Conservation (phyloP, 2,329 filamentous ascomycete species). For the Colletotrichum liaoningense region DNA sequence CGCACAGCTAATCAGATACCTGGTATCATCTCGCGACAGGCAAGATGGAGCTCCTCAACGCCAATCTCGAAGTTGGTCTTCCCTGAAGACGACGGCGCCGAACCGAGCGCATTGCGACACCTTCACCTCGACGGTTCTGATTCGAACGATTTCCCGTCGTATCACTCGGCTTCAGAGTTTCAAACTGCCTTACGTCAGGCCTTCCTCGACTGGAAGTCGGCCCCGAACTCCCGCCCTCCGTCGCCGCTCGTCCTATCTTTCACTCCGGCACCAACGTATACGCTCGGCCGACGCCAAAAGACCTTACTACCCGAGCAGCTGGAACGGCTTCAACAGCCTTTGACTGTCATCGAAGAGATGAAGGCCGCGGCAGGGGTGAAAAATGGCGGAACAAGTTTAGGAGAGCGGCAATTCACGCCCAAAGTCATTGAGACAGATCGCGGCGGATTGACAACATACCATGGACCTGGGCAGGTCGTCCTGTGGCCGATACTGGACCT, state of each 20-base stretch:
- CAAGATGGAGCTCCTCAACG: constrained; percentile 25
- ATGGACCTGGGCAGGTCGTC: constrained; percentile 92
- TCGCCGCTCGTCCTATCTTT: constrained; percentile 83
- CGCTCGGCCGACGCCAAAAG: constrained; percentile 85
- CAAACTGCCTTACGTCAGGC: constrained; percentile 43
- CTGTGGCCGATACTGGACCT: constrained; percentile 94
- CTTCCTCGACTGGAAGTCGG: constrained; percentile 50
- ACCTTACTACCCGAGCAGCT: constrained; percentile 60
- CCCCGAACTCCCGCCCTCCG: constrained; percentile 55
- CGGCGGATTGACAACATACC: constrained; percentile 93
- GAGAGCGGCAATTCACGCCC: constrained; percentile 56
- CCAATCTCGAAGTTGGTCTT: constrained; percentile 11
- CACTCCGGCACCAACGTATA: constrained; percentile 85
- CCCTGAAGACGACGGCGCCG: constrained; percentile 12
- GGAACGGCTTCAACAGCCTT: constrained; percentile 53
- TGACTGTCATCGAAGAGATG: constrained; percentile 47
- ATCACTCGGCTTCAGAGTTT: constrained; percentile 30
- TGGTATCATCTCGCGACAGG: neutral
- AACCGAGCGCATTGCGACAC: constrained; percentile 26
- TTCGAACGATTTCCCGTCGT: neutral
- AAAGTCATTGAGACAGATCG: constrained; percentile 79
- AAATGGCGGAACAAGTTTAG: neutral
- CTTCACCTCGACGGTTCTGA: constrained; percentile 23
- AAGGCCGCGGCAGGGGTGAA: too few species aligned
- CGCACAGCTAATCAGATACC: neutral